A percentile compares a stretch with the other conserved stretches of the same genome.
Conservation (phyloP, 164 flowering plant species). For the Euptelea pleiosperma region DNA sequence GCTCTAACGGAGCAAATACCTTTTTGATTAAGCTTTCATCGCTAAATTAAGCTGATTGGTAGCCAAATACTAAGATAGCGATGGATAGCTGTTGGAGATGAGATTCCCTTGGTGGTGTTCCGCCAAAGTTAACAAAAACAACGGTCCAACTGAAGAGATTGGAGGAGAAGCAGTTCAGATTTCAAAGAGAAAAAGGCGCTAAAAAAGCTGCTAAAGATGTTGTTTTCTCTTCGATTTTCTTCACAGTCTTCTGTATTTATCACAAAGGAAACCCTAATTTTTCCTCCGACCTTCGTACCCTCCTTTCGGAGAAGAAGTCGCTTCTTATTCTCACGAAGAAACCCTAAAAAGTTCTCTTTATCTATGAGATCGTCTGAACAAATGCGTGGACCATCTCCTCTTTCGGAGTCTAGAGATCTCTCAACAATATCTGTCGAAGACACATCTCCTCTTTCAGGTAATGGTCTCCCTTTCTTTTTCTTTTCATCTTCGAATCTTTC, state of each 20-base stretch:
- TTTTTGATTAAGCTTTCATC: no score
- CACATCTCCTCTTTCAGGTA: no score
- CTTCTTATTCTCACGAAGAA: background rate
- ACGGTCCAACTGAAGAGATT: no score
- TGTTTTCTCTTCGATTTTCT: slow-evolving; percentile 3
- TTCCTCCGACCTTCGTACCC: background rate
- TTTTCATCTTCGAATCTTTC: background rate
- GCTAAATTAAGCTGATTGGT: no score
- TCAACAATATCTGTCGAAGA: background rate
- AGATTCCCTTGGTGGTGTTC: no score
- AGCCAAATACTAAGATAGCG: no score
- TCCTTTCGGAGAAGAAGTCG: background rate
- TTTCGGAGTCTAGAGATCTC: slow-evolving; percentile 6
- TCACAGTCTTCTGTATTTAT: background rate
- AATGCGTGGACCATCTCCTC: slow-evolving; percentile 1
- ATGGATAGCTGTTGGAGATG: no score
- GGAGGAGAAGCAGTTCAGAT: no score
- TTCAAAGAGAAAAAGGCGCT: no score
- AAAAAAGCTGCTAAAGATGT: no score
- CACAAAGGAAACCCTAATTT: background rate
- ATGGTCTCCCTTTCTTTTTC: background rate
- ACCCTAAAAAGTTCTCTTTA: background rate
- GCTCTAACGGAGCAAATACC: no score
- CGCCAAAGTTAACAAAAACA: no score
- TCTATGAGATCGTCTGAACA: background rate